Conservation (phyloP, 441 rosid species). For the Populus hybrid region DNA sequence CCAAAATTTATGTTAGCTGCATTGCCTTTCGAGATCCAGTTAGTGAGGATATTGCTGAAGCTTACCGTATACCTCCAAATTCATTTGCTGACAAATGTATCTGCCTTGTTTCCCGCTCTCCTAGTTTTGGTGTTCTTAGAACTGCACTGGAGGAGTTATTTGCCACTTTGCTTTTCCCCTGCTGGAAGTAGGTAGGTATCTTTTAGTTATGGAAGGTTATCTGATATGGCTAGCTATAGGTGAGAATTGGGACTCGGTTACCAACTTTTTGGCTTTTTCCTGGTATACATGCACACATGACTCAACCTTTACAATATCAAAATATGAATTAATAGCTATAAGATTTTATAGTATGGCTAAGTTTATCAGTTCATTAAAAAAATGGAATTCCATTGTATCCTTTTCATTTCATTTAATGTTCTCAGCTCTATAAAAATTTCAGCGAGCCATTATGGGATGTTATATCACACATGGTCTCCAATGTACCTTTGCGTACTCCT, state of each 20-base stretch:
- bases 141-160: conserved; percentile 80
- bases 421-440: conserved; percentile 43
- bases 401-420: conserved; percentile 30
- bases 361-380: conserved; percentile 11
- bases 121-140: conserved; percentile 73
- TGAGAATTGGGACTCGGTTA: neutral
- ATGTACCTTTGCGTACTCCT: conserved; percentile 91
- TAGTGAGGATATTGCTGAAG: conserved; percentile 92
- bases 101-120: conserved; percentile 91
- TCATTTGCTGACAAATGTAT: conserved; percentile 94
- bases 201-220: conserved; percentile 5
- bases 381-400: conserved; percentile 8
- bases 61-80: conserved; percentile 74
- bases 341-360: conserved; percentile 10
- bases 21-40: conserved; percentile 93
- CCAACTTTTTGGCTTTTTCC: neutral
- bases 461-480: conserved; percentile 70
- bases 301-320: neutral
- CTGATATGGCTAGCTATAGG: no score
- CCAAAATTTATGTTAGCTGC: conserved; percentile 97
- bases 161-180: conserved; percentile 82
- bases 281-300: neutral
- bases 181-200: conserved; percentile 75
- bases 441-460: conserved; percentile 95
- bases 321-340: neutral